Conservation (phyloP, 2,329 filamentous ascomycete genomes). For the Onygenales sp. region DNA sequence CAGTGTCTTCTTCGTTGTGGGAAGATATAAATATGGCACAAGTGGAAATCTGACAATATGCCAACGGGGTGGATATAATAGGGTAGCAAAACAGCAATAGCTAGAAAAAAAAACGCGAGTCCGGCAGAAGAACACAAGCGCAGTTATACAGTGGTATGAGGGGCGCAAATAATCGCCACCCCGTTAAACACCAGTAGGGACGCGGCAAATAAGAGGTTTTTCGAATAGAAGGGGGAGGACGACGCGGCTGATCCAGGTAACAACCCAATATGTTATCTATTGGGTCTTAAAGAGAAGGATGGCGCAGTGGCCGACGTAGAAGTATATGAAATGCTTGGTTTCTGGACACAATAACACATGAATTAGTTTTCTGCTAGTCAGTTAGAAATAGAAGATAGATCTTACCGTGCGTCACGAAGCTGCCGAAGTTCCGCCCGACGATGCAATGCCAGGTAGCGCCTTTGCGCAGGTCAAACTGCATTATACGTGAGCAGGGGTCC, state of each 20-base stretch:
- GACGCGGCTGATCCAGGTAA: background rate
- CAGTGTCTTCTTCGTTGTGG: no score
- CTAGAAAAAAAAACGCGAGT: no score
- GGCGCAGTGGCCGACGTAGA: constrained; percentile 96
- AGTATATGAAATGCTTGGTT: constrained; percentile 99
- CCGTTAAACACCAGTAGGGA: no score
- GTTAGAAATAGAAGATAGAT: constrained; percentile 1
- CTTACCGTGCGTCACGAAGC: constrained; percentile 94
- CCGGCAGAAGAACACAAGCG: no score
- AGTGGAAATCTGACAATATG: no score
- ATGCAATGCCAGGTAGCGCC: constrained; percentile 99
- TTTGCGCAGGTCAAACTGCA: constrained; percentile 89
- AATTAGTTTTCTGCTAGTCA: no score
- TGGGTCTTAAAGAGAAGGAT: constrained; percentile 99
- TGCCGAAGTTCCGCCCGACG: constrained; percentile 95
- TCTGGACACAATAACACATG: constrained; percentile 45
- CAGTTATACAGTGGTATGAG: no score
- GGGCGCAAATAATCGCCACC: no score
- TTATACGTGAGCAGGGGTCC: constrained; percentile 14
- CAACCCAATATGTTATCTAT: constrained; percentile 34
- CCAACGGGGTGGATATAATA: no score
- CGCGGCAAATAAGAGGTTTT: background rate
- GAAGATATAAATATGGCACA: no score
- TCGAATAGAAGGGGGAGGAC: background rate
- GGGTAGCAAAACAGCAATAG: no score